Conservation (phyloP, 1,284 basidiomycete genomes). For the Tylopilus sp. region DNA sequence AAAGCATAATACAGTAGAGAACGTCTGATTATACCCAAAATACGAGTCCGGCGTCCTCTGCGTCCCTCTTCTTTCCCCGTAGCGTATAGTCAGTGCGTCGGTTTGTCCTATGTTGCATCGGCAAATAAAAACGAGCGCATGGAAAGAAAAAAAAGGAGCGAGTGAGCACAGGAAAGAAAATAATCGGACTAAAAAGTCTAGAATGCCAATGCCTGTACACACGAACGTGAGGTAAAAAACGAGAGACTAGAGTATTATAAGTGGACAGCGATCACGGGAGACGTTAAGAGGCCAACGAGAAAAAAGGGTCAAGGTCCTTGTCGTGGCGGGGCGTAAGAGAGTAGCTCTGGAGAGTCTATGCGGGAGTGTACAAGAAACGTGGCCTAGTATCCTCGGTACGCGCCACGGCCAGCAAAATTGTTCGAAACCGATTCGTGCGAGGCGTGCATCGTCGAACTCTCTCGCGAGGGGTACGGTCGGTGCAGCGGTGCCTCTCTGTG, state of each 20-base stretch:
- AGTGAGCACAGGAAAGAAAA: no score
- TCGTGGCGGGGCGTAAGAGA: conserved; percentile 26
- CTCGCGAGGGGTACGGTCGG: conserved; percentile 40
- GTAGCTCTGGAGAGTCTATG: neutral
- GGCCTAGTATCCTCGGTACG: conserved; percentile 34
- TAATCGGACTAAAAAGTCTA: no score
- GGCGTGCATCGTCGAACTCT: conserved; percentile 9
- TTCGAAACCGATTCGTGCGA: conserved; percentile 17
- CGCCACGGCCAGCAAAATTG: conserved; percentile 37
- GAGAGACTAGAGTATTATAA: conserved; percentile 6
- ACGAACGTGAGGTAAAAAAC: conserved; percentile 11
- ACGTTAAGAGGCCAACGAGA: neutral
- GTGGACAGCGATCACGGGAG: conserved; percentile 6
- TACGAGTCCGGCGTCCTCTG: neutral
- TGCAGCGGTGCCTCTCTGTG: conserved; percentile 51
- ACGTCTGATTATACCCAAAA: conserved; percentile 7
- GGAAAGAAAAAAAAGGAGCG: neutral
- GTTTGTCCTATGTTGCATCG: no score
- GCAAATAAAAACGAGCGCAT: neutral
- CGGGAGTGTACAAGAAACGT: neutral
- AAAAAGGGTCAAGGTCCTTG: neutral
- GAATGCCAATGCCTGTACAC: conserved; percentile 16
- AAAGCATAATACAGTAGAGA: conserved; percentile 26
- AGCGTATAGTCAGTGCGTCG: conserved; percentile 9
- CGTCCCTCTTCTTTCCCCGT: conserved; percentile 4